Evolutionary conservation across 2,329 filamentous ascomycete genomes (phyloP).

Genomic region (Amylocarpus encephaloides): DNA sequence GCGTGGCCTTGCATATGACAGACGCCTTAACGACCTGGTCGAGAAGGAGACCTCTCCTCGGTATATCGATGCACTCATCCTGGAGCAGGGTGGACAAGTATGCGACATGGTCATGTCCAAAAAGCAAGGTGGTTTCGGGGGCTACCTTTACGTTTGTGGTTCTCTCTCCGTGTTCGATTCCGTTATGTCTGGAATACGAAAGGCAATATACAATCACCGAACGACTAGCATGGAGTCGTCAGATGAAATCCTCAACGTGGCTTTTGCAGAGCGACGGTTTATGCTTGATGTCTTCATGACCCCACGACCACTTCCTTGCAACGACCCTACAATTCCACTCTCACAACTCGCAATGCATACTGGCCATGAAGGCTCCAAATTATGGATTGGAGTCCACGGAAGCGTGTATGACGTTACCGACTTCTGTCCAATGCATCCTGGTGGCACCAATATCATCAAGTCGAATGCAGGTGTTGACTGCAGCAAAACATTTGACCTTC

Average conservation of each 20-base stretch:
- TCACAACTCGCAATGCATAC: slow-evolving; percentile 45
- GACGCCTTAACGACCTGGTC: slow-evolving; percentile 36
- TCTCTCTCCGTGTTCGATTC: slow-evolving; percentile 46
- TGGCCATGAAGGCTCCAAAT: slow-evolving; percentile 41
- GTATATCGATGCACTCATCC: slow-evolving; percentile 46
- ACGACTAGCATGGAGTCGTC: slow-evolving; percentile 46
- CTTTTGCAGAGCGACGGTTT: slow-evolving; percentile 49
- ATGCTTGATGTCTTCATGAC: slow-evolving; percentile 54
- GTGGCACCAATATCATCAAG: slow-evolving; percentile 46
- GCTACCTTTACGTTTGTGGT: slow-evolving; percentile 44
- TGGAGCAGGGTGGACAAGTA: slow-evolving; percentile 44
- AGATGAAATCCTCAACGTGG: slow-evolving; percentile 44
- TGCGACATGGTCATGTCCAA: slow-evolving; percentile 52
- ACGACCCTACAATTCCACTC: slow-evolving; percentile 43
- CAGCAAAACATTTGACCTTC: slow-evolving; percentile 45
- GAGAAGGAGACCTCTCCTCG: slow-evolving; percentile 44
- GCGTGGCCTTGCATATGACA: slow-evolving; percentile 42
- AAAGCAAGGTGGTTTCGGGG: slow-evolving; percentile 45
- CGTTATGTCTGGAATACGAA: slow-evolving; percentile 49
- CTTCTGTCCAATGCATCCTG: slow-evolving; percentile 47
- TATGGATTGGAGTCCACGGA: slow-evolving; percentile 48
- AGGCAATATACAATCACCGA: slow-evolving; percentile 47
- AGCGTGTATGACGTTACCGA: slow-evolving; percentile 49
- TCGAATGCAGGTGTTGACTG: slow-evolving; percentile 51
- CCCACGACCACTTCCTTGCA: slow-evolving; percentile 45